Base-by-base conservation (phyloP, 2,329 filamentous ascomycete genomes). In the Aspergillus persii region DNA sequence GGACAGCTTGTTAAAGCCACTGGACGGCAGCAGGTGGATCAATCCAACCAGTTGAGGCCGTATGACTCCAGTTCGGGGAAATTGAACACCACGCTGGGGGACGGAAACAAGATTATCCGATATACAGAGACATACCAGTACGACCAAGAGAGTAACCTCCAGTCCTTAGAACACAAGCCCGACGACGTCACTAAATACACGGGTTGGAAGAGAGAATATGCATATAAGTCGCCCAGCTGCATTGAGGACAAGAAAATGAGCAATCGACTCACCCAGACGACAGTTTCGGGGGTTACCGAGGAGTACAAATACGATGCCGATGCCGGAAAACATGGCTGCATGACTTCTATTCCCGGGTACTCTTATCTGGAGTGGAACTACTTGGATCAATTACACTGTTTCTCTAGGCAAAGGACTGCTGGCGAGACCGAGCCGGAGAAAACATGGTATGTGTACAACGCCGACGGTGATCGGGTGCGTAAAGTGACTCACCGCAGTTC, bases 371-470 rank as follows among this genome's bases (percentile, higher is more conserved):
- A 12, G 7, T 39, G 33, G 33, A 12, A 39, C 12, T 12, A 39
- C 33, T 7, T 7, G 7, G 12, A 12, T 12, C 33, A 12, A 12
- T 12, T 39, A 39, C 33, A 39, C 33, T 39, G 7, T 7, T 39
- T 39, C 33, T 39, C 33, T 39, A 12, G 7, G 12, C 33, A 39
- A 39, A 39, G n/a, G n/a, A n/a, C n/a, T n/a, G n/a, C n/a, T n/a
- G n/a, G n/a, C n/a, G n/a, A n/a, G n/a, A n/a, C n/a, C n/a, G n/a
- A n/a, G 18, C 50, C 50, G 5, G 50, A 53, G 33, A 53, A n/a
- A 18, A 53, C 50, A n/a, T 53, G 33, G 31, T 53, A 53, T 11
- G 18, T 53, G 4, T 53, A 53, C 50, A 53, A 53, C 26, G n/a
- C 50, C 2, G 6, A n/a, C 1, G 50, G 50, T 8, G 26, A 26